Evolutionary conservation across 306 rosid species (phyloP).

Genomic region (Malus fusca): DNA sequence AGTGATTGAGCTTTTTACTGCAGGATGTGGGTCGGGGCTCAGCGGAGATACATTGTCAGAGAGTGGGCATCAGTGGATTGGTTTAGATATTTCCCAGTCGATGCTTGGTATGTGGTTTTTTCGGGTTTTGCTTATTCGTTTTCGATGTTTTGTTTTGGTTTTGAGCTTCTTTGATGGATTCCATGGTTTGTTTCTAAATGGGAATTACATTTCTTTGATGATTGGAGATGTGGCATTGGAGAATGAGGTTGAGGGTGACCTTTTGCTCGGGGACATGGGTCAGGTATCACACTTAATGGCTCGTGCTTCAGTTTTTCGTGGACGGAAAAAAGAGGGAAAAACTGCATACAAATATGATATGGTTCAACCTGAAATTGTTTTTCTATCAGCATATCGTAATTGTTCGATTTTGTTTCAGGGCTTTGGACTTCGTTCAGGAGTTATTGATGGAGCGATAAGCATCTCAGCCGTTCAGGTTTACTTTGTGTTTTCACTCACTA

Average conservation of each 20-base stretch:
- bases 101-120: slow-evolving; percentile 64
- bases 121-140: not conserved
- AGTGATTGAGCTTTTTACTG: not conserved
- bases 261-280: slow-evolving; percentile 89
- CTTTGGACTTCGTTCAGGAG: slow-evolving; percentile 82
- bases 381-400: not conserved
- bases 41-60: slow-evolving; percentile 83
- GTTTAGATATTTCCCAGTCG: slow-evolving; percentile 82
- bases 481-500: not conserved
- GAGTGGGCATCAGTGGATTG: slow-evolving; percentile 86
- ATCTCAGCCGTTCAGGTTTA: slow-evolving; percentile 91
- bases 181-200: not conserved
- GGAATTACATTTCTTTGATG: not conserved
- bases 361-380: not conserved
- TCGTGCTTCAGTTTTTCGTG: not conserved
- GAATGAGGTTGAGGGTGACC: slow-evolving; percentile 90
- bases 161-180: not conserved
- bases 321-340: not conserved
- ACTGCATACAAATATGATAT: not conserved
- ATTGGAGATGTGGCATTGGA: slow-evolving; percentile 67
- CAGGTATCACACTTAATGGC: slow-evolving; percentile 41
- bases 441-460: slow-evolving; percentile 88
- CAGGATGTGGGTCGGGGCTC: slow-evolving; percentile 95
- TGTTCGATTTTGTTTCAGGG: slow-evolving; percentile 47
- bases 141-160: not conserved